Percentiles rank a stretch among this genome's conserved stretches.
Evolutionary conservation across 2,329 filamentous ascomycete species (phyloP).

Genomic region (Penicillium sp.): DNA sequence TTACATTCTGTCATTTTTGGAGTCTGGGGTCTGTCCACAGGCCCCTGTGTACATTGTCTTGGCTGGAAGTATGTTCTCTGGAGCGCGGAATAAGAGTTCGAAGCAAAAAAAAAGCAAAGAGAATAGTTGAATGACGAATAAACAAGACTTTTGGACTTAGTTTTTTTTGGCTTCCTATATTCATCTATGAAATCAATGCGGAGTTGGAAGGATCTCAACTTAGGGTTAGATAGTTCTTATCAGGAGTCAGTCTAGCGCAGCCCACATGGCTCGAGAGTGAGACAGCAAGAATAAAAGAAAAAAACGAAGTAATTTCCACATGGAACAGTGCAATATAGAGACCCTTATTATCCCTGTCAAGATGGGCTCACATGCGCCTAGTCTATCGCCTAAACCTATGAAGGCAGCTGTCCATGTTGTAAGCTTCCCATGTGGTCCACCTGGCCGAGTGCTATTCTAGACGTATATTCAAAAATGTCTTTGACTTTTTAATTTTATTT

Average conservation of each 20-base stretch:
- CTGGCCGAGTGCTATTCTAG: conserved; percentile 14
- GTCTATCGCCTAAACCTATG: conserved; percentile 16
- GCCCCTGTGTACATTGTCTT: conserved; percentile 4
- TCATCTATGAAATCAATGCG: neutral
- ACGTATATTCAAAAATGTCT: neutral
- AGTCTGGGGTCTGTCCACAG: neutral
- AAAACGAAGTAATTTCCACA: neutral
- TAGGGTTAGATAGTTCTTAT: neutral
- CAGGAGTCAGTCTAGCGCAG: neutral
- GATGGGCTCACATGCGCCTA: conserved; percentile 1
- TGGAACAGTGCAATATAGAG: neutral
- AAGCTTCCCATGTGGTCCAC: conserved; percentile 14
- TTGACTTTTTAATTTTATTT: neutral
- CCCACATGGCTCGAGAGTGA: neutral
- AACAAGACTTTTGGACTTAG: neutral
- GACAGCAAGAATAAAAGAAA: neutral
- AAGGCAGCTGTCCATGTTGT: conserved; percentile 18
- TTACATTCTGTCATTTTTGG: neutral
- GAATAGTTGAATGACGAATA: neutral
- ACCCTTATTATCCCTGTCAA: neutral
- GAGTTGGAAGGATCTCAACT: neutral
- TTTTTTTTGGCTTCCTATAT: neutral
- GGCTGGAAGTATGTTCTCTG: neutral
- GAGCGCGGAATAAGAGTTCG: conserved; percentile 3
- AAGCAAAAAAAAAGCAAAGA: neutral